Conservation (phyloP, 169 alveolate species). For the Cryptosporidium xiaoi region DNA sequence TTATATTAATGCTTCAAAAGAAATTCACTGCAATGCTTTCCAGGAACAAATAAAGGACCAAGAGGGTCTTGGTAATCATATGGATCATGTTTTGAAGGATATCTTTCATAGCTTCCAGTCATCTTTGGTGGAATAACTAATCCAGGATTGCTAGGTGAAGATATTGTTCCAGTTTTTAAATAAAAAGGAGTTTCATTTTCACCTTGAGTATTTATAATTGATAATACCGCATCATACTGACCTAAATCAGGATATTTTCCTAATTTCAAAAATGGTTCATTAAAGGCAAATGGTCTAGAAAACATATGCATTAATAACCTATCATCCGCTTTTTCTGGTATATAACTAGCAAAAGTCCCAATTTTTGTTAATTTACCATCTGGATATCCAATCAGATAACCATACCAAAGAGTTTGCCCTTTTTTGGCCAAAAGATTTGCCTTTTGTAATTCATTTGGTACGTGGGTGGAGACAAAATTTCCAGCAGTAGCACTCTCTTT, state of each 20-base stretch:
- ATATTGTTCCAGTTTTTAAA: conserved; percentile 51
- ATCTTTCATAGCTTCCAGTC: conserved; percentile 31
- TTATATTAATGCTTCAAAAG: conserved; percentile 16
- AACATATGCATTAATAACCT: conserved; percentile 29
- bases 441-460: conserved; percentile 22
- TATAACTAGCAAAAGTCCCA: conserved; percentile 61
- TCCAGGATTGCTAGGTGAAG: conserved; percentile 66
- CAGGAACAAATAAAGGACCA: conserved; percentile 67
- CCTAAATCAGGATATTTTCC: conserved; percentile 68
- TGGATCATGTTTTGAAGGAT: conserved; percentile 58
- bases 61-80: conserved; percentile 63
- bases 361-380: conserved; percentile 9
- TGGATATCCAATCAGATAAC: conserved; percentile 12
- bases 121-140: conserved; percentile 48
- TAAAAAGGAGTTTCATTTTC: conserved; percentile 18
- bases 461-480: conserved; percentile 3
- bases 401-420: conserved; percentile 67
- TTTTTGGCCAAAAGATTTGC: conserved; percentile 48
- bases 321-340: conserved; percentile 29
- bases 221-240: conserved; percentile 36
- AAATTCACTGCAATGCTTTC: conserved; percentile 59
- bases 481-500: conserved; percentile 1
- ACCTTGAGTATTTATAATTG: conserved; percentile 25
- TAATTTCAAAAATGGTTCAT: conserved; percentile 36
- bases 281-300: conserved; percentile 62